These are phyloP conservation scores for Solanum corneliomulleri DNA, from an alignment of 257 asterid genomes.

Conservation along the genomic window DNA sequence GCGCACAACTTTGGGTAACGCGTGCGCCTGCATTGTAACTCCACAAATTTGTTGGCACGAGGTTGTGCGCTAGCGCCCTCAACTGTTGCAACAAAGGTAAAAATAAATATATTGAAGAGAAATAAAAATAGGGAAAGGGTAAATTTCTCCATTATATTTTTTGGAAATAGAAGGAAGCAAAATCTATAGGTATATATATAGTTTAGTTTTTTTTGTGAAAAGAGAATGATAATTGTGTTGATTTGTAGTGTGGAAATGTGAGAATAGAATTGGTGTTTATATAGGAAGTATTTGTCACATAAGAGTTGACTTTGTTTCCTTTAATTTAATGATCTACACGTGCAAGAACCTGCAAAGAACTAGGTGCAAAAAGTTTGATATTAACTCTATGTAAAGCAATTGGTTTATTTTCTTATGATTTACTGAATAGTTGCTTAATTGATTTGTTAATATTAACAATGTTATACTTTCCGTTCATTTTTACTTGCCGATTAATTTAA, in stretches of 20 bases:
- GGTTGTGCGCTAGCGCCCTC: background rate
- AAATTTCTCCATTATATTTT: slow-evolving; percentile 3
- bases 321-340: background rate
- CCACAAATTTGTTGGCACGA: slow-evolving; percentile 21
- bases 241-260: background rate
- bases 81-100: slow-evolving; percentile 6
- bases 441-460: background rate
- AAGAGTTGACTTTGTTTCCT: background rate
- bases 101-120: slow-evolving; percentile 3
- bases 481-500: too few relatives aligned
- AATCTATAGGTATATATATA: background rate
- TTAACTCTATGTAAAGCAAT: background rate
- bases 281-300: slow-evolving; percentile 6
- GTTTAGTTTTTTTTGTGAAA: background rate
- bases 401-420: background rate
- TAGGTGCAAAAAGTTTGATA: background rate
- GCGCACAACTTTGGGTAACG: slow-evolving; percentile 30
- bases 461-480: background rate
- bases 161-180: background rate
- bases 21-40: slow-evolving; percentile 30
- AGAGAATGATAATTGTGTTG: background rate
- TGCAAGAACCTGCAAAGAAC: background rate
- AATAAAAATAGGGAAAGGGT: slow-evolving; percentile 8
- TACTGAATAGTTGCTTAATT: background rate
- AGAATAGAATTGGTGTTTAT: slow-evolving; percentile 11